Evolutionary conservation across 2,329 filamentous ascomycete genomes (phyloP), one percentile per base, ranked within the genome.

Genomic region (Colletotrichum filicis): DNA sequence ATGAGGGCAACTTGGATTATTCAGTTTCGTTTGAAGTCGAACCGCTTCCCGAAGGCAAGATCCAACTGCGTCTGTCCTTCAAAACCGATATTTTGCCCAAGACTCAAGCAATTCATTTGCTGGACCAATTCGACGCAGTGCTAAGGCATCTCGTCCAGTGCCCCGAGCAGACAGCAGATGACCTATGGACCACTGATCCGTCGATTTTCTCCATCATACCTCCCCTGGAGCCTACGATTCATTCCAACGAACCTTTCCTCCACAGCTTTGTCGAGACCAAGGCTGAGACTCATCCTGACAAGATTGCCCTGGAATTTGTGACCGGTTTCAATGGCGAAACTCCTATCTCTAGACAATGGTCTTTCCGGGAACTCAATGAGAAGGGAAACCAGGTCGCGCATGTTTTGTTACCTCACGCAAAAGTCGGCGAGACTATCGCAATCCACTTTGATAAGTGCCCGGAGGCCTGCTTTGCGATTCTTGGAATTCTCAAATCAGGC

Each of bases 371-470:
- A 73, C 85, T 98, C 1, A 84, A 98, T 76, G 79, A 86, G 0
- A 89, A 92, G 76, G 93, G 92, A 0, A 95, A 97, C 77, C 88
- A 87, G 75, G 87, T 97, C 19, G 94, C 94, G 0, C 87, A 92
- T 66, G 79, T 95, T 14, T 83, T 97, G 1, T 79, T 85, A 1
- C 76, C 80, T 0, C 80, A 85, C 24, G 87, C 90, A 0, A 74
- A 79, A 0, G 84, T 89, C 0, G 92, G 93, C 0, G 84, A 79
- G 30, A 90, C 95, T 5, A 86, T 97, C 26, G 94, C 91, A 0
- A 87, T 96, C 9, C 95, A 93, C 78, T 97, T 97, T 77, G 91
- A 95, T 68, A 97, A 97, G 79, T 95, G 92, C 74, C 92, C 95
- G 0, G 93, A 96, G 78, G 95, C 94, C 0, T 95, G 94, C 49